Evolutionary conservation across 176 grass and related monocot genomes (phyloP).

Genomic region (Stipa capillata): DNA sequence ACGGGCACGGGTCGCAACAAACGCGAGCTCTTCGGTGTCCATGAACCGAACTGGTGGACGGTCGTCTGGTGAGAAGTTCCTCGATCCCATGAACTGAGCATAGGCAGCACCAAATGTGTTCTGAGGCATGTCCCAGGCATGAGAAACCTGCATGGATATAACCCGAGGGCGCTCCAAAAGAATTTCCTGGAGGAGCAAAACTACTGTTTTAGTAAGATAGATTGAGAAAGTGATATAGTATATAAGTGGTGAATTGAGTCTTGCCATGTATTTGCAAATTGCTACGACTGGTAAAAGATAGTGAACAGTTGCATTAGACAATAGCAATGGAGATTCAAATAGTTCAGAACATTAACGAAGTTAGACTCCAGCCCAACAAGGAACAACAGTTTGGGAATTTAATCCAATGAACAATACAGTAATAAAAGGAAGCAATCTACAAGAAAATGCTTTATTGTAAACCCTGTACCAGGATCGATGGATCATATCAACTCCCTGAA

Average conservation of each 20-base stretch:
- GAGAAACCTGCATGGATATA: constrained; percentile 69
- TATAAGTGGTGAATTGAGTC: background rate
- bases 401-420: background rate
- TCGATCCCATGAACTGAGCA: constrained; percentile 96
- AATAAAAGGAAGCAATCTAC: background rate
- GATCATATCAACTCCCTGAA: too few species aligned
- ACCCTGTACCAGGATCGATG: background rate
- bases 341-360: background rate
- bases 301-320: background rate
- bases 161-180: constrained; percentile 72
- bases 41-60: constrained; percentile 88
- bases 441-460: background rate
- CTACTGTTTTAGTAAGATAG: background rate
- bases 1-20: constrained; percentile 62
- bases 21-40: constrained; percentile 79
- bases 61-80: constrained; percentile 92
- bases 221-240: too few species aligned
- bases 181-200: constrained; percentile 60
- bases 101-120: constrained; percentile 89
- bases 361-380: background rate
- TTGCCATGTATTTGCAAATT: background rate
- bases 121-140: constrained; percentile 71
- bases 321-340: background rate
- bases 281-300: background rate
- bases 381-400: background rate